Evolutionary conservation across 2,329 filamentous ascomycete genomes (phyloP).

Genomic region (Ophiostoma tasmaniense): DNA sequence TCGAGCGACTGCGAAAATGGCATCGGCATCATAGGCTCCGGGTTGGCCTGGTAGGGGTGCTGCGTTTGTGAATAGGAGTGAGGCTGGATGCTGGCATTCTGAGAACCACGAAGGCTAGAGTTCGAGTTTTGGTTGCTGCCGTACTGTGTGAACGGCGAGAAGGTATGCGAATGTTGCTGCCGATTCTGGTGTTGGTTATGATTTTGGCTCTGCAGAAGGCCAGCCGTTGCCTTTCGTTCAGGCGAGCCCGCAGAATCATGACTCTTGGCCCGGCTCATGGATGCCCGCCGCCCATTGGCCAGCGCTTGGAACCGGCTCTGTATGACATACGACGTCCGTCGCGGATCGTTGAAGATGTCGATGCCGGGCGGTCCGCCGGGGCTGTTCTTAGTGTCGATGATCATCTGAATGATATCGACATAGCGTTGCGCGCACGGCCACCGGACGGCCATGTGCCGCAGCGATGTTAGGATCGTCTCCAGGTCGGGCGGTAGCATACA

Average conservation of each 20-base stretch:
- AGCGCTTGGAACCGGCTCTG: conserved; percentile 7
- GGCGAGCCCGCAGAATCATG: neutral
- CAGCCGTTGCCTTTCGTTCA: neutral
- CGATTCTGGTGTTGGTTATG: neutral
- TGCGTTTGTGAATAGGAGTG: neutral
- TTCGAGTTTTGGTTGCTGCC: neutral
- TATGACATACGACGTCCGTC: conserved; percentile 15
- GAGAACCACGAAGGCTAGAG: neutral
- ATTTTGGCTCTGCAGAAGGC: neutral
- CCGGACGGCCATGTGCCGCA: conserved; percentile 10
- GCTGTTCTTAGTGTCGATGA: conserved; percentile 16
- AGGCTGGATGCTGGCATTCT: neutral
- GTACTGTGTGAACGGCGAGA: neutral
- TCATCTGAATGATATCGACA: conserved; percentile 17
- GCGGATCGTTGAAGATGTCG: conserved; percentile 15
- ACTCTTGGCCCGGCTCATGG: neutral
- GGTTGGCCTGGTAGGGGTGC: conserved; percentile 1
- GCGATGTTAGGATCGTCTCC: conserved; percentile 9
- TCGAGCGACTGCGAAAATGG: conserved; percentile 9
- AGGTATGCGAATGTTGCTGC: neutral
- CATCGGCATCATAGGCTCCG: neutral
- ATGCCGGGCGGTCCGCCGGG: conserved; percentile 14
- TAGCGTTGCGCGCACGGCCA: conserved; percentile 18
- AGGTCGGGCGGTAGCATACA: conserved; percentile 9
- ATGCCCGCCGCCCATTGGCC: neutral